Evolutionary conservation across 2,329 filamentous ascomycete genomes (phyloP).

Genomic region (Alternaria longipes): DNA sequence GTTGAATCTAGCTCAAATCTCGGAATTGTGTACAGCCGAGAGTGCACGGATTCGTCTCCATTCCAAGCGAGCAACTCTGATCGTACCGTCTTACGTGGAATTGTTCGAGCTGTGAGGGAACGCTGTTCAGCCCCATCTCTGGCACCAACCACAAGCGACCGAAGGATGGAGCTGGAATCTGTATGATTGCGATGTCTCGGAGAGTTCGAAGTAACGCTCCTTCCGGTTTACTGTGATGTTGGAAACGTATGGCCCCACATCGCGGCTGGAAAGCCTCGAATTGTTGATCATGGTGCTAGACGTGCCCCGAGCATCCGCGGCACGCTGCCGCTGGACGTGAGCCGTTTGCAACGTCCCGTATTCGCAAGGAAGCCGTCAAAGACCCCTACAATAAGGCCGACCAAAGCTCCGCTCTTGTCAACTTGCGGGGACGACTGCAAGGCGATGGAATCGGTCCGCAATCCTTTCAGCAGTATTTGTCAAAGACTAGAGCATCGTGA

Average conservation of each 20-base stretch:
- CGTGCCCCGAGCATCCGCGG: background rate
- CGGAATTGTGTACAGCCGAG: background rate
- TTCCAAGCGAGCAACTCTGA: background rate
- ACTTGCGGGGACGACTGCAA: slow-evolving; percentile 2
- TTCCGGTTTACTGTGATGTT: background rate
- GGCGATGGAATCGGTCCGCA: slow-evolving; percentile 4
- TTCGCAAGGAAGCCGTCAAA: background rate
- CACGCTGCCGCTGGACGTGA: background rate
- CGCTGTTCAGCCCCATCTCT: background rate
- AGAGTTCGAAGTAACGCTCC: background rate
- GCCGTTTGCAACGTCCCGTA: background rate
- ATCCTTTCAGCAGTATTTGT: background rate
- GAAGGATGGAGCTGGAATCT: background rate
- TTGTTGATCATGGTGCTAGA: background rate
- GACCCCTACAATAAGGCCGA: background rate
- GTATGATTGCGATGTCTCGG: background rate
- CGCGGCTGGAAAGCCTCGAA: background rate
- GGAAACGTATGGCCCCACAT: background rate
- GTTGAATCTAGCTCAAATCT: background rate
- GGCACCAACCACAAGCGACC: background rate
- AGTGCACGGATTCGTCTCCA: background rate
- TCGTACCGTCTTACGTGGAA: background rate
- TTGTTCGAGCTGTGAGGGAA: background rate
- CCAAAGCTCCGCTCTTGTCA: background rate
- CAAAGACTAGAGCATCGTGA: background rate